phyloP scores from a whole-genome alignment of 2,329 filamentous ascomycete genomes.

The Colletotrichum shisoi region DNA sequence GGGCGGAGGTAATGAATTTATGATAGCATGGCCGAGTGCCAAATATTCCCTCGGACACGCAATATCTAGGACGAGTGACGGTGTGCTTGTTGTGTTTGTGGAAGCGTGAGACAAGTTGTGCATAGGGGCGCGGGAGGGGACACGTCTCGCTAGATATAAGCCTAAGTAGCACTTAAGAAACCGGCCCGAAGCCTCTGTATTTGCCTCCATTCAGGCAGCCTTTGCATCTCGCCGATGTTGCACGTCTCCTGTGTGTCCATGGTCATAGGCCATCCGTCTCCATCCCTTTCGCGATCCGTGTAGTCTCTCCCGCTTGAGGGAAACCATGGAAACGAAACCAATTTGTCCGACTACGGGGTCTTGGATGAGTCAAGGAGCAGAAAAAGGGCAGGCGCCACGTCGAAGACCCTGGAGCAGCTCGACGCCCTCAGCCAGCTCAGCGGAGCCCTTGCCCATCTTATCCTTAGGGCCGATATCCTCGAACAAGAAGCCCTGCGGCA shows the following conservation, averaged over 20 bases:
- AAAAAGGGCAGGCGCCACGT: constrained; percentile 36
- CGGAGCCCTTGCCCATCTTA: constrained; percentile 61
- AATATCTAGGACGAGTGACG: not conserved
- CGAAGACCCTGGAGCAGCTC: constrained; percentile 27
- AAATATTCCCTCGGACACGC: constrained; percentile 9
- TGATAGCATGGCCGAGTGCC: constrained; percentile 34
- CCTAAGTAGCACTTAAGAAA: not conserved
- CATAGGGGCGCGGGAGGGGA: not conserved
- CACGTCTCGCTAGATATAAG: not conserved
- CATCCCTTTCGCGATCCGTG: not conserved
- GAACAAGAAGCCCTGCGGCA: constrained; percentile 61
- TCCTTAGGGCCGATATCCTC: constrained; percentile 69
- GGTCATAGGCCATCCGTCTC: not conserved
- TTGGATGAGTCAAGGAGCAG: not conserved
- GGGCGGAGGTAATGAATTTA: constrained; percentile 36
- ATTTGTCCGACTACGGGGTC: not conserved
- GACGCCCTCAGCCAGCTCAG: constrained; percentile 52
- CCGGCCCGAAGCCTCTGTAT: not conserved
- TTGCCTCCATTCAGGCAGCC: not conserved
- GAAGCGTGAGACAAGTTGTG: not conserved
- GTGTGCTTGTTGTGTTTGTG: not conserved
- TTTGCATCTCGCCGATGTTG: too few species aligned
- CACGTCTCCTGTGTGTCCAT: not conserved
- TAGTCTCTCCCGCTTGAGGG: not conserved
- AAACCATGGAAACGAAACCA: not conserved